Evolutionary conservation across 345 rosid genomes (phyloP).

Genomic region (Heritiera littoralis): DNA sequence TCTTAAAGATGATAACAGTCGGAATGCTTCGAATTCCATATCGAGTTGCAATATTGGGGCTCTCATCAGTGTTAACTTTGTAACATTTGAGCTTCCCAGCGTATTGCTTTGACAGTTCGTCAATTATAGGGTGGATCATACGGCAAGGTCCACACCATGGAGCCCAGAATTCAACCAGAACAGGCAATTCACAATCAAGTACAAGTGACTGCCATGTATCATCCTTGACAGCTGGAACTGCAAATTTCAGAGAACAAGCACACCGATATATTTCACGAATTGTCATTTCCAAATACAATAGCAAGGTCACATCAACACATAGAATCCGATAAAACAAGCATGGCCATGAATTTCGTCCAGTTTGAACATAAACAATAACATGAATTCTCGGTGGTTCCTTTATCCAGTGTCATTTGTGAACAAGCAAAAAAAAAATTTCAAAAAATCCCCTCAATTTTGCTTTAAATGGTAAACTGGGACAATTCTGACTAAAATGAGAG

Average conservation of each 20-base stretch:
- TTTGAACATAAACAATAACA: neutral
- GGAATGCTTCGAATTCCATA: conserved; percentile 78
- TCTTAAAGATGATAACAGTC: conserved; percentile 56
- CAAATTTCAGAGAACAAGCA: conserved; percentile 20
- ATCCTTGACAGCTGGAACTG: conserved; percentile 54
- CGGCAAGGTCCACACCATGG: conserved; percentile 92
- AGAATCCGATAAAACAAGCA: neutral
- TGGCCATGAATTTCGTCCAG: neutral
- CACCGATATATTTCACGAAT: neutral
- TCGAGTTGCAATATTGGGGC: conserved; percentile 50
- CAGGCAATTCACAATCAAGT: conserved; percentile 55
- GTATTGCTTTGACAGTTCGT: conserved; percentile 56
- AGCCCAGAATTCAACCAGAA: conserved; percentile 75
- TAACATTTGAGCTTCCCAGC: conserved; percentile 70
- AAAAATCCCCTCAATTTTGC: neutral
- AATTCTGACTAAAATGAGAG: neutral
- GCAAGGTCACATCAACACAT: neutral
- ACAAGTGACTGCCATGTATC: conserved; percentile 65
- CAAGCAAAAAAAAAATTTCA: neutral
- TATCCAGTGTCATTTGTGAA: neutral
- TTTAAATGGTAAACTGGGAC: neutral
- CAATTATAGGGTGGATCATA: conserved; percentile 62
- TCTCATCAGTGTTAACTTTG: conserved; percentile 71
- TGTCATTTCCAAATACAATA: neutral
- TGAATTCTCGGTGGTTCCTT: neutral